A percentile compares a stretch with the other conserved stretches of the same genome.
Conservation (phyloP, 2,329 filamentous ascomycete species). For the Alternaria dauci region DNA sequence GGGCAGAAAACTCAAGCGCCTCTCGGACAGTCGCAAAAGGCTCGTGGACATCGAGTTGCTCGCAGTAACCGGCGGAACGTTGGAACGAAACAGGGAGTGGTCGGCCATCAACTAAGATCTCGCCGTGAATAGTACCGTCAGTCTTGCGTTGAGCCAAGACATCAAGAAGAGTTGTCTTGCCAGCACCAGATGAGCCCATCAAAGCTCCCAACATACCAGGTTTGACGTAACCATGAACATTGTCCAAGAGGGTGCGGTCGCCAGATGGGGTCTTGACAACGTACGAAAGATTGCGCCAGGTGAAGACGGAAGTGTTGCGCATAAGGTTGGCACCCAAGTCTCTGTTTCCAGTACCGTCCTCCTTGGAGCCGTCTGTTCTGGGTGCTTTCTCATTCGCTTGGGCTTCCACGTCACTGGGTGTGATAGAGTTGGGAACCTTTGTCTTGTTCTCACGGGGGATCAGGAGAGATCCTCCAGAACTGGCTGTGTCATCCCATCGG, state of each 20-base stretch:
- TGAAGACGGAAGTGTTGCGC: slow-evolving; percentile 74
- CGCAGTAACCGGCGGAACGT: slow-evolving; percentile 45
- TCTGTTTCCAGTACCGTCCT: slow-evolving; percentile 25
- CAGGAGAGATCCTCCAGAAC: slow-evolving; percentile 63
- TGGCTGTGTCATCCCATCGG: slow-evolving; percentile 63
- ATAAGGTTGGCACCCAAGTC: slow-evolving; percentile 51
- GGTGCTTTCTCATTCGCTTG: slow-evolving; percentile 33
- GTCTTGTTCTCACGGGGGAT: slow-evolving; percentile 62
- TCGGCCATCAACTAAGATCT: slow-evolving; percentile 41
- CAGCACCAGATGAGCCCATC: slow-evolving; percentile 44
- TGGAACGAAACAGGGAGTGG: slow-evolving; percentile 40
- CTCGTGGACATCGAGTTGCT: slow-evolving; percentile 45
- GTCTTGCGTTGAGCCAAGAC: slow-evolving; percentile 43
- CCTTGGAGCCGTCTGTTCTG: slow-evolving; percentile 33
- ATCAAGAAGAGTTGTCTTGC: slow-evolving; percentile 48
- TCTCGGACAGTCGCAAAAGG: slow-evolving; percentile 40
- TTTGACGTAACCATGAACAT: slow-evolving; percentile 63
- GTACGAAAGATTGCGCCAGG: slow-evolving; percentile 65
- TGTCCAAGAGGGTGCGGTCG: slow-evolving; percentile 58
- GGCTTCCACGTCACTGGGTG: slow-evolving; percentile 61
- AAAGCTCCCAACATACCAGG: slow-evolving; percentile 60
- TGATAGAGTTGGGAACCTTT: slow-evolving; percentile 18
- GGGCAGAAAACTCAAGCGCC: slow-evolving; percentile 41
- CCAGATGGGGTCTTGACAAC: slow-evolving; percentile 61
- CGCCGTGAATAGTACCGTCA: slow-evolving; percentile 38